Evolutionary conservation across 805 yeast species (phyloP).

Genomic region (Candida yuanshanica): DNA sequence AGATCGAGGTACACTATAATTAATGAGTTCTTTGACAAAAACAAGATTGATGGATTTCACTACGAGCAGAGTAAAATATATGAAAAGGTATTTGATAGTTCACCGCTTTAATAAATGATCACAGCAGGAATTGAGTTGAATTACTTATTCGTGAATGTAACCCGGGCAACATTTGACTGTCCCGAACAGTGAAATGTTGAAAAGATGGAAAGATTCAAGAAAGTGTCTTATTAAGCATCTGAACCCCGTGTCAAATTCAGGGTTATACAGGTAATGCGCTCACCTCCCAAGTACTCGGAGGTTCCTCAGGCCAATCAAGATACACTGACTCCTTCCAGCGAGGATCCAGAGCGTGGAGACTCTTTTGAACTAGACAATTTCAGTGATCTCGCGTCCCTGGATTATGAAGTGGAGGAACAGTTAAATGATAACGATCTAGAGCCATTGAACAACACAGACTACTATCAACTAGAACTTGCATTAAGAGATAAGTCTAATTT

Average conservation of each 20-base stretch:
- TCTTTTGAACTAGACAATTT: constrained; percentile 18
- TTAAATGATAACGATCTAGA: background rate
- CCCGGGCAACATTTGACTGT: too few relatives aligned
- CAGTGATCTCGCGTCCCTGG: constrained; percentile 21
- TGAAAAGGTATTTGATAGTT: constrained; percentile 31
- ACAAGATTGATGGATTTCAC: constrained; percentile 35
- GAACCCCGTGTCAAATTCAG: too few relatives aligned
- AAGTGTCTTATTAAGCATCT: too few relatives aligned
- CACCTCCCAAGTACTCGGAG: background rate
- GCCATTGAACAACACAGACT: background rate
- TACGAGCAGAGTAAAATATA: constrained; percentile 40
- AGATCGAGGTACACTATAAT: constrained; percentile 41
- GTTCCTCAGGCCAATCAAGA: background rate
- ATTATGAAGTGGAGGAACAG: constrained; percentile 12
- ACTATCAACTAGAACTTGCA: constrained; percentile 10
- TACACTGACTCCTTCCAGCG: background rate
- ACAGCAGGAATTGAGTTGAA: too few relatives aligned
- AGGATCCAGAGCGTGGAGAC: background rate
- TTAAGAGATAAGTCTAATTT: constrained; percentile 43
- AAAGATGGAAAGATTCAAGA: too few relatives aligned
- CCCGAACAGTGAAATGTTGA: too few relatives aligned
- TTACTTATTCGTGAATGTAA: too few relatives aligned
- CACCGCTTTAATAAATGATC: background rate
- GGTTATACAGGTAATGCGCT: too few relatives aligned
- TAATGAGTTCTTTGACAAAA: constrained; percentile 29